Evolutionary conservation across 495 filamentous ascomycete species (phyloP), one percentile per base, ranked within the genome.

Genomic region (Penicillium subrubescens): DNA sequence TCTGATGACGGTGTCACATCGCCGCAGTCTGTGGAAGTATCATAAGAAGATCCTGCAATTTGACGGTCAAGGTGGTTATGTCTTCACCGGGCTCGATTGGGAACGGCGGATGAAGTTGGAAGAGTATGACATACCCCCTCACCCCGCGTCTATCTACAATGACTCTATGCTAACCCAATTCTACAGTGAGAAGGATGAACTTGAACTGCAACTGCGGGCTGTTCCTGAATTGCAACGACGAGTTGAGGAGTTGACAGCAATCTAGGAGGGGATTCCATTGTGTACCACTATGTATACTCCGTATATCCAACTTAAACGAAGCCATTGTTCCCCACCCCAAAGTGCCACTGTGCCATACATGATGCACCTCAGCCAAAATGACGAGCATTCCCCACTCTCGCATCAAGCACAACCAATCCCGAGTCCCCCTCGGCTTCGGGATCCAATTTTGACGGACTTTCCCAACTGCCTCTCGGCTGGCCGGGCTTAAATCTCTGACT

Each of bases 1-100:
- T 3, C 80, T 99, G 46, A 97, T 99, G 91, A 99, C 95, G 0
- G 95, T 99, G 3, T 91, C 87, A 60, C 95, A 99, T 76, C 81
- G 95, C 0, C 79, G 93, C 27, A 97, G 92, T 80, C 75, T 99
- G 67, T 99, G 95, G 95, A 92, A 94, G 75, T 97, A 98, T 72
- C 95, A 99, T 76, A 88, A 84, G 65, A 89, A 88, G 73, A 97
- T 98, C 60, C 76, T 99, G 71, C 95, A 98, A 75, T 99, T 99
- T 73, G 95, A 99, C 74, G 96, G 95, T 1, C 90, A 96, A 72
- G 95, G 96, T 0, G 80, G 90, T 19, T 97, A 92, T 72, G 86
- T 97, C 17, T 99, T 97, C 75, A 95, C 93, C 2, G 87, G 87
- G 53, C 77, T 99, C 34, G 95, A 99, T 78, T 94, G 94, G 63